Base-by-base conservation (phyloP, 805 yeast genomes). In the Starmerella gropengiesseri region DNA sequence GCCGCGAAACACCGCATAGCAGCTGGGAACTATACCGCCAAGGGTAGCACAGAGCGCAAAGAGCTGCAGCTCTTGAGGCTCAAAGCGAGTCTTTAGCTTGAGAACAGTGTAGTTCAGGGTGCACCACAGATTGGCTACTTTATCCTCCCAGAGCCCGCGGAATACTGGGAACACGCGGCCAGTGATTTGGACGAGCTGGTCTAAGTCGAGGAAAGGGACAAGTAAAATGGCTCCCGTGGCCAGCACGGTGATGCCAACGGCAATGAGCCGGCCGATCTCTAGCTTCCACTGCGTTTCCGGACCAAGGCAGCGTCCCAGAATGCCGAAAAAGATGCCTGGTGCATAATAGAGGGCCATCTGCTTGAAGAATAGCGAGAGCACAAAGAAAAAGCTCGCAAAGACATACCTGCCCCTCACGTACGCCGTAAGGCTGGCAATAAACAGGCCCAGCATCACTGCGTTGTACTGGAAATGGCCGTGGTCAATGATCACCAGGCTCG, bases 381-480 rank as follows among this genome's bases (percentile, higher is more conserved):
- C 81, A 60, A 87, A 91, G 64, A 80, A 77, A 1, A 81, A 60
- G 4, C 94, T 77, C 0, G 93, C 89, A 9, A 77, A 51, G 8
- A 78, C 69, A 42, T 75, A 70, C 55, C 76, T 75, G 13, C 33
- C 13, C 23, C 76, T 82, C 45, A 75, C 71, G 28, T 89, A 65
- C 47, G 77, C 78, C 41, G 73, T 74, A 32, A 91, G 64, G 0
- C 94, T 70, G 41, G 76, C 64, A 21, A 85, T 66, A 5, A 89
- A 70, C 14, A 89, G 66, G 0, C 98, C 98, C 27, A 91, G 71
- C 97, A 91, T 89, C 20, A 91, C 93, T 0, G 86, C 74, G 55
- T 91, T 93, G 63, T 77, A 89, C 63, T 93, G 98, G 64, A 91
- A 91, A 63, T 91, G 98, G 6, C 98, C 98, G 61, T 91, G 96